Conservation (phyloP, 2,329 filamentous ascomycete species). For the Cladosporium halotolerans region DNA sequence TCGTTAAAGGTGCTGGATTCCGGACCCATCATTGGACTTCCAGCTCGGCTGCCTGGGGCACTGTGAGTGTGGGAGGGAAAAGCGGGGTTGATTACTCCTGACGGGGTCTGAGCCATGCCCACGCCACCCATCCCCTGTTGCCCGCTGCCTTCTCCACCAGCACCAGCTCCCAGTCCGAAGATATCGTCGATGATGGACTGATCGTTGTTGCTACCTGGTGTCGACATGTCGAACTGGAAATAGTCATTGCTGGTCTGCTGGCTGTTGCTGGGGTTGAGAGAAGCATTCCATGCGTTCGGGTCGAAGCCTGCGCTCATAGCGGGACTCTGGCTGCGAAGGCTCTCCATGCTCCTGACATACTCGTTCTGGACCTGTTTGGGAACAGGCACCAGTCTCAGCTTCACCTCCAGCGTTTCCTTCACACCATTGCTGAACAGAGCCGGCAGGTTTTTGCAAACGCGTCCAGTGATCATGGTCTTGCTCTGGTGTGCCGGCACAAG, state of each 20-base stretch:
- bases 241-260: constrained; percentile 21
- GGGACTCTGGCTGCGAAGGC: constrained; percentile 53
- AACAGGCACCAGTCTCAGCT: constrained; percentile 75
- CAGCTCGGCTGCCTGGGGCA: constrained; percentile 36
- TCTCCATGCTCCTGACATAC: constrained; percentile 56
- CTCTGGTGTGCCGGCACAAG: constrained; percentile 49
- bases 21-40: constrained; percentile 40
- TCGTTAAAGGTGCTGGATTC: constrained; percentile 30
- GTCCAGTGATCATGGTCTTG: constrained; percentile 74
- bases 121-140: constrained; percentile 20
- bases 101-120: constrained; percentile 29
- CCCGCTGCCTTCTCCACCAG: constrained; percentile 16
- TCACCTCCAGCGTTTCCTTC: constrained; percentile 88
- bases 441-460: constrained; percentile 79
- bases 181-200: constrained; percentile 26
- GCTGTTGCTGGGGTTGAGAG: constrained; percentile 52
- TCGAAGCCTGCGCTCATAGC: constrained; percentile 58
- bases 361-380: constrained; percentile 57
- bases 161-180: constrained; percentile 23
- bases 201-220: constrained; percentile 17
- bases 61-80: constrained; percentile 29
- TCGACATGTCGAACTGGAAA: constrained; percentile 22
- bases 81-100: constrained; percentile 28
- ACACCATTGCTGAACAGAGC: constrained; percentile 77
- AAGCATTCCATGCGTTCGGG: constrained; percentile 69